A percentile compares a stretch with the other conserved stretches of the same genome.
Conservation (phyloP, 768 basidiomycete species). For the Lactifluus piperatus region DNA sequence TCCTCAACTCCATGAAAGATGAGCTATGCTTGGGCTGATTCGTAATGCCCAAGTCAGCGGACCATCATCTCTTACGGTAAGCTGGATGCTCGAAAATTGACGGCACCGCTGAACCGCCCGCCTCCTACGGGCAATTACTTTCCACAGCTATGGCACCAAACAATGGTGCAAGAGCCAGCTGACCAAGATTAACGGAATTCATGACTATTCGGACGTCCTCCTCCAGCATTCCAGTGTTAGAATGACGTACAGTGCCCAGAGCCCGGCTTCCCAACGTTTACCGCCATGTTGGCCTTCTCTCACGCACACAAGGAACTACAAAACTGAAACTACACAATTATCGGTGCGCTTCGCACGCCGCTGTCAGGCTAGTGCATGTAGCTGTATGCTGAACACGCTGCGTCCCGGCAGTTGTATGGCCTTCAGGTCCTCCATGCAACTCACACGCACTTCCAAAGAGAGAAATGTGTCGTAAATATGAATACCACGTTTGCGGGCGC, state of each 20-base stretch:
- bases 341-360: neutral
- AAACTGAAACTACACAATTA: neutral
- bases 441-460: neutral
- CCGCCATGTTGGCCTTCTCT: neutral
- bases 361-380: neutral
- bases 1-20: neutral
- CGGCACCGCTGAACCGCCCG: neutral
- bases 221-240: neutral
- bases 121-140: neutral
- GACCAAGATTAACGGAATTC: neutral
- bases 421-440: neutral
- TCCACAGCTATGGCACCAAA: neutral
- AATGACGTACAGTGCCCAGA: constrained; percentile 2
- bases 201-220: neutral
- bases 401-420: neutral
- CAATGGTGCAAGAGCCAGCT: neutral
- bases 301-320: neutral
- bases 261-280: neutral
- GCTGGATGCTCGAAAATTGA: neutral
- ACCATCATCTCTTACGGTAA: neutral
- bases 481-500: constrained; percentile 5
- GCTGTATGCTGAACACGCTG: neutral
- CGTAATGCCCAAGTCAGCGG: neutral
- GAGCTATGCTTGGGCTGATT: neutral
- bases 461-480: constrained; percentile 10